phyloP scores from a whole-genome alignment of 768 basidiomycete species.

The Pleurotus citrinopileatus region DNA sequence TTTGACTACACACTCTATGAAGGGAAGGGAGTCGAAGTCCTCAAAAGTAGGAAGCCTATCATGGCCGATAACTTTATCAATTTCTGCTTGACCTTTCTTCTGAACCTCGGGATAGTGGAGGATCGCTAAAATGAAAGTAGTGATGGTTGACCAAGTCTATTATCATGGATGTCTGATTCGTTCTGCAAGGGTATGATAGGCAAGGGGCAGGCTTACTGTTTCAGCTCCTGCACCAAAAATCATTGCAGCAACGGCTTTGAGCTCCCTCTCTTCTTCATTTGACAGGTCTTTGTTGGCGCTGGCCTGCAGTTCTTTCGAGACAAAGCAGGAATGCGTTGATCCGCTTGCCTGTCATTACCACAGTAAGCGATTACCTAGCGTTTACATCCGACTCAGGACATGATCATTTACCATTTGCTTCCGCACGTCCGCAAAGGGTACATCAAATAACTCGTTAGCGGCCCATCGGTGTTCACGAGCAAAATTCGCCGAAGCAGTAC shows the following conservation, averaged over 20 bases:
- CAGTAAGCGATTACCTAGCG: not conserved
- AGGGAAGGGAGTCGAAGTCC: constrained; percentile 19
- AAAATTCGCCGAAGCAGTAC: not conserved
- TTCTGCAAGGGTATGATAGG: not conserved
- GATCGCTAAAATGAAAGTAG: constrained; percentile 25
- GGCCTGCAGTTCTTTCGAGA: not conserved
- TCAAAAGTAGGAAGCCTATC: constrained; percentile 22
- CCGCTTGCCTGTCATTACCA: not conserved
- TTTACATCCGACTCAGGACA: not conserved
- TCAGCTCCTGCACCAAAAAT: constrained; percentile 6
- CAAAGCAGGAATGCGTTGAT: not conserved
- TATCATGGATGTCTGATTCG: not conserved
- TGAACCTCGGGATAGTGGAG: constrained; percentile 25
- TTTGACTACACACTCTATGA: constrained; percentile 21
- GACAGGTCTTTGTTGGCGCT: not conserved
- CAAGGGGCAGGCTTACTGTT: not conserved
- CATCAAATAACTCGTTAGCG: not conserved
- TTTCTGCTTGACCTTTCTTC: constrained; percentile 22
- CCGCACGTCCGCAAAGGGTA: not conserved
- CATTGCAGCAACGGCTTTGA: not conserved
- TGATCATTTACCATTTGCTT: not conserved
- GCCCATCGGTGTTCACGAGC: not conserved
- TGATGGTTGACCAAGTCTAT: not conserved
- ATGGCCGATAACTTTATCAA: constrained; percentile 24
- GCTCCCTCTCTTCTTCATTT: not conserved